Conservation (phyloP, 129 eudicot genomes). For the Pseudognaphalium luteoalbum region DNA sequence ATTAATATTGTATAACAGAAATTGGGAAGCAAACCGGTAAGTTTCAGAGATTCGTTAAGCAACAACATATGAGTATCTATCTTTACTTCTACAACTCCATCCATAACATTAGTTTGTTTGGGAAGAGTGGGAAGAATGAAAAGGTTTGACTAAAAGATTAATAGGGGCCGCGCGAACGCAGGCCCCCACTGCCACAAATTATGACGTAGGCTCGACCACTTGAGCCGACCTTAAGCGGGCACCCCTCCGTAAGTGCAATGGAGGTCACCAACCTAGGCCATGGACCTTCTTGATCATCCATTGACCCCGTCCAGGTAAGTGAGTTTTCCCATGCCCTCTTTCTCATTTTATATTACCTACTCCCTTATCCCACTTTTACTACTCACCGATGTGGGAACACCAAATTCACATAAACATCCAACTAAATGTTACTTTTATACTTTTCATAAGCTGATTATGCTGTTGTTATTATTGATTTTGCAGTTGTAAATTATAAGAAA, state of each 20-base stretch:
- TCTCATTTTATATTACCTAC: neutral
- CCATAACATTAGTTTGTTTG: no score
- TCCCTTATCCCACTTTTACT: neutral
- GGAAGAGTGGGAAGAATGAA: no score
- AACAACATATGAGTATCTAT: neutral
- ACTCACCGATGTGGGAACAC: constrained; percentile 23
- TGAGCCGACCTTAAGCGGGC: neutral
- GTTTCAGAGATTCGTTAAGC: neutral
- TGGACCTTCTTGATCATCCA: constrained; percentile 47
- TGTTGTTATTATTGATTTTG: no score
- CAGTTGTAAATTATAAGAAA: no score
- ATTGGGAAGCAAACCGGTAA: neutral
- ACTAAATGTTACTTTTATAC: no score
- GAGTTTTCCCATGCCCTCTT: neutral
- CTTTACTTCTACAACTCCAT: neutral
- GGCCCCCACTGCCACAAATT: no score
- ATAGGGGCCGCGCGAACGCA: no score
- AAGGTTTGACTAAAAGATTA: no score
- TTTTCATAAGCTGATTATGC: no score
- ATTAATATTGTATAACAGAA: no score
- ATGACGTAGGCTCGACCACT: no score
- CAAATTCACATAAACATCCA: no score
- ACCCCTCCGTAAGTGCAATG: constrained; percentile 37
- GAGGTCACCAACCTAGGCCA: constrained; percentile 51
- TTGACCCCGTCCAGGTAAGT: constrained; percentile 68